Conservation (phyloP, 2,329 filamentous ascomycete species). For the Botrytis aclada region DNA sequence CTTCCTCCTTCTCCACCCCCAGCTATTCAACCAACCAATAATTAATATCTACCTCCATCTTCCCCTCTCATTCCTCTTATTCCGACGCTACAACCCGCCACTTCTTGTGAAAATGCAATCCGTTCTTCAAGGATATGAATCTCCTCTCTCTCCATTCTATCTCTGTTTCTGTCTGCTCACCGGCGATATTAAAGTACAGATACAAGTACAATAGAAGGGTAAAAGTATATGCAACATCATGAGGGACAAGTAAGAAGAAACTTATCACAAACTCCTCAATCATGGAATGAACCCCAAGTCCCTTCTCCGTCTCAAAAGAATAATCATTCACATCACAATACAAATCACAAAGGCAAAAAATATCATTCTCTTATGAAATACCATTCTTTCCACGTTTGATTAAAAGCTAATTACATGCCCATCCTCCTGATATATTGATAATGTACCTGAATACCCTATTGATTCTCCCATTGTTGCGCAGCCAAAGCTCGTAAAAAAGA, state of each 20-base stretch:
- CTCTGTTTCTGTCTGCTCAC: neutral
- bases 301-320: neutral
- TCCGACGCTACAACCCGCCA: too few relatives aligned
- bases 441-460: neutral
- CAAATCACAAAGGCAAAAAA: neutral
- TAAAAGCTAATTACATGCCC: constrained; percentile 3
- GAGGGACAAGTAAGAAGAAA: neutral
- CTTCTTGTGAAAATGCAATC: too few relatives aligned
- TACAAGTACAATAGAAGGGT: rapidly evolving
- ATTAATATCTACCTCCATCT: too few relatives aligned
- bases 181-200: neutral
- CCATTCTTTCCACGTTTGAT: neutral
- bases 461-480: neutral
- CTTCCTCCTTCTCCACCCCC: too few relatives aligned
- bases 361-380: neutral
- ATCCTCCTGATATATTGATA: constrained; percentile 6
- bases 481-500: constrained; percentile 3
- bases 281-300: neutral
- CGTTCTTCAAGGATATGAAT: neutral
- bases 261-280: neutral
- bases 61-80: too few relatives aligned
- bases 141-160: too few relatives aligned
- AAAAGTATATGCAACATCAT: neutral
- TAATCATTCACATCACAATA: neutral
- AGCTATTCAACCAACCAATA: too few relatives aligned